Conservation (phyloP, 306 rosid genomes). For the Castanea sativa region DNA sequence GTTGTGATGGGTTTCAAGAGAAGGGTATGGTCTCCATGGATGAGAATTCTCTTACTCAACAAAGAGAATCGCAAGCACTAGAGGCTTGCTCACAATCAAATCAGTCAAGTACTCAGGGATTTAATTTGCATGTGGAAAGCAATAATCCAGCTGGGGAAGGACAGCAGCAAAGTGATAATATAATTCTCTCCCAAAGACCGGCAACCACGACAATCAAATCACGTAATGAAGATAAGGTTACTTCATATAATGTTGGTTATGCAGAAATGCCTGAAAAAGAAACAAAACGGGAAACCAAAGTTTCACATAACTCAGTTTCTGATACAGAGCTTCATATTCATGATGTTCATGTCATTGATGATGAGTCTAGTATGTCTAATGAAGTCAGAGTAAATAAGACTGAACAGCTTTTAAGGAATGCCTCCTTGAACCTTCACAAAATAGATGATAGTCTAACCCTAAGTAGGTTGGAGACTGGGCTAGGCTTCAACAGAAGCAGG, state of each 20-base stretch:
- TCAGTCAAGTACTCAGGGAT: constrained; percentile 10
- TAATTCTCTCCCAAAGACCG: not conserved
- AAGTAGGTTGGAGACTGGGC: constrained; percentile 11
- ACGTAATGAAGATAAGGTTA: constrained; percentile 2
- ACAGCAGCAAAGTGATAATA: constrained; percentile 4
- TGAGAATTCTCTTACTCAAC: constrained; percentile 12
- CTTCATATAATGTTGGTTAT: not conserved
- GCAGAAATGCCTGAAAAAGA: constrained; percentile 4
- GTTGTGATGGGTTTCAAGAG: constrained; percentile 10
- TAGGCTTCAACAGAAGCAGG: constrained; percentile 25
- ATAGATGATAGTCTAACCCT: constrained; percentile 17
- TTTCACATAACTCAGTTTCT: not conserved
- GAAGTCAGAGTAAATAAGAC: constrained; percentile 19
- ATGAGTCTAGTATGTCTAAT: constrained; percentile 5
- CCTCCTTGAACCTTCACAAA: constrained; percentile 4
- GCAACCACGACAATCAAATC: not conserved
- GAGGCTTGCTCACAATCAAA: constrained; percentile 8
- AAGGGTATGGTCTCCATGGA: constrained; percentile 14
- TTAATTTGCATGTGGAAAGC: constrained; percentile 11
- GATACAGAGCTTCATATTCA: constrained; percentile 20
- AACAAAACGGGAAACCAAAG: constrained; percentile 11
- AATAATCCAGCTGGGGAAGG: not conserved
- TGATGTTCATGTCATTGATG: constrained; percentile 41
- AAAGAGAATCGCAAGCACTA: constrained; percentile 1
- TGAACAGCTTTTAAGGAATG: constrained; percentile 5